phyloP scores from a whole-genome alignment of 108 stramenopile species.

The Stephanodiscus triporus region DNA sequence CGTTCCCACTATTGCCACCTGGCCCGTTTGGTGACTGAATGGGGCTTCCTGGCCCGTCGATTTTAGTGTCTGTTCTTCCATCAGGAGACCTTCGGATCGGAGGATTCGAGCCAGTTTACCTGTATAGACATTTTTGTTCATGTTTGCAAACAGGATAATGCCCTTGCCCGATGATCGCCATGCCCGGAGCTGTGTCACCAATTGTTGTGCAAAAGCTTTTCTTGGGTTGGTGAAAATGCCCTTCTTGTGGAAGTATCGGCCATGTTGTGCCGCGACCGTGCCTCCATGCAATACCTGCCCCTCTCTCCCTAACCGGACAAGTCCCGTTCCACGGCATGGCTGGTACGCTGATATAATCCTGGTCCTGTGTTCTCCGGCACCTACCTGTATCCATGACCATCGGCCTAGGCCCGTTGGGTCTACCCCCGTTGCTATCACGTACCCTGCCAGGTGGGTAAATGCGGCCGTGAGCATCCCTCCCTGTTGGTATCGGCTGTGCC shows the following conservation, averaged over 20 bases:
- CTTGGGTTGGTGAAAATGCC: not conserved
- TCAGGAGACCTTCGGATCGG: not conserved
- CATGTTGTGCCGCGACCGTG: constrained; percentile 1
- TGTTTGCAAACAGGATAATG: constrained; percentile 6
- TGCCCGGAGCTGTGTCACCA: not conserved
- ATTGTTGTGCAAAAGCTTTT: not conserved
- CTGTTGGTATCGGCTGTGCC: not conserved
- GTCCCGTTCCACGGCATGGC: too few species aligned
- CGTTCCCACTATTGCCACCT: not conserved
- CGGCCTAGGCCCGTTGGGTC: constrained; percentile 9
- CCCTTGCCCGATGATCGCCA: not conserved
- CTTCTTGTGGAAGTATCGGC: not conserved
- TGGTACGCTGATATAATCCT: constrained; percentile 3
- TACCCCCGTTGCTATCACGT: not conserved
- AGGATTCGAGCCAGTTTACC: not conserved
- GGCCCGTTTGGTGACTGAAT: not conserved
- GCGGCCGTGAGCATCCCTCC: not conserved
- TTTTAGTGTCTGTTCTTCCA: not conserved
- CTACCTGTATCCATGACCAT: not conserved
- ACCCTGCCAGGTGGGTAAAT: not conserved
- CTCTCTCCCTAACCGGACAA: too few species aligned
- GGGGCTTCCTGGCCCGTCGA: not conserved
- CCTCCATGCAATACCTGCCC: too few species aligned
- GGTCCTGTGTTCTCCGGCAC: not conserved
- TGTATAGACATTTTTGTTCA: constrained; percentile 12